phyloP scores from a whole-genome alignment of 176 grass and related monocot species.

The Triticum urartu region DNA sequence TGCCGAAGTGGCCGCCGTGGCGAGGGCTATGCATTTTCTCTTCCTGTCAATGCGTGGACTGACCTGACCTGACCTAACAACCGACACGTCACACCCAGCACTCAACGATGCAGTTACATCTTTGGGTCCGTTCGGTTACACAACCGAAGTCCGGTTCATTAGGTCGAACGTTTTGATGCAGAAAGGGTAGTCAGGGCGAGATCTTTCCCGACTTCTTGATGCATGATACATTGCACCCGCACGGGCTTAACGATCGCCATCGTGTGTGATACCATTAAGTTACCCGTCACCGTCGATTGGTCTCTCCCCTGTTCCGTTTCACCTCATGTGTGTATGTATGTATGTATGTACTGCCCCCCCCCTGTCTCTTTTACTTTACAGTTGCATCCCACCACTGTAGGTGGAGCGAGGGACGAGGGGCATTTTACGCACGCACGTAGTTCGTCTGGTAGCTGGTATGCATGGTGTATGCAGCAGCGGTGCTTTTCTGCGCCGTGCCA shows the following conservation, averaged over 20 bases:
- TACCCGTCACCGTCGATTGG: background rate
- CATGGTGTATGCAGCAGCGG: too few species aligned
- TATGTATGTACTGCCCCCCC: too few species aligned
- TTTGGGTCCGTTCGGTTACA: too few species aligned
- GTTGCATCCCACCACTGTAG: background rate
- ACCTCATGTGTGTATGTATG: too few species aligned
- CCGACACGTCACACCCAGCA: background rate
- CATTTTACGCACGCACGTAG: background rate
- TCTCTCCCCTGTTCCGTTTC: background rate
- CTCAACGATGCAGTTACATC: background rate
- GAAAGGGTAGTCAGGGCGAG: too few species aligned
- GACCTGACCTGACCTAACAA: background rate
- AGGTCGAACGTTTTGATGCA: background rate
- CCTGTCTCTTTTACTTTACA: slow-evolving; percentile 3
- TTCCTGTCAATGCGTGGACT: background rate
- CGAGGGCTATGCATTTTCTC: slow-evolving; percentile 8
- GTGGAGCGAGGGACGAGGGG: background rate
- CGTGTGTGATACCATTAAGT: background rate
- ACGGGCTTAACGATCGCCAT: too few species aligned
- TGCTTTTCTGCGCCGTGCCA: background rate
- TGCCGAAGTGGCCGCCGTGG: background rate
- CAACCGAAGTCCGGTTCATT: background rate
- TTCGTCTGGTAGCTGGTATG: too few species aligned
- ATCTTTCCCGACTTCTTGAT: too few species aligned
- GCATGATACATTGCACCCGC: too few species aligned